phyloP scores from a whole-genome alignment of 106 monocot genomes.

The Dendrobium officinale region DNA sequence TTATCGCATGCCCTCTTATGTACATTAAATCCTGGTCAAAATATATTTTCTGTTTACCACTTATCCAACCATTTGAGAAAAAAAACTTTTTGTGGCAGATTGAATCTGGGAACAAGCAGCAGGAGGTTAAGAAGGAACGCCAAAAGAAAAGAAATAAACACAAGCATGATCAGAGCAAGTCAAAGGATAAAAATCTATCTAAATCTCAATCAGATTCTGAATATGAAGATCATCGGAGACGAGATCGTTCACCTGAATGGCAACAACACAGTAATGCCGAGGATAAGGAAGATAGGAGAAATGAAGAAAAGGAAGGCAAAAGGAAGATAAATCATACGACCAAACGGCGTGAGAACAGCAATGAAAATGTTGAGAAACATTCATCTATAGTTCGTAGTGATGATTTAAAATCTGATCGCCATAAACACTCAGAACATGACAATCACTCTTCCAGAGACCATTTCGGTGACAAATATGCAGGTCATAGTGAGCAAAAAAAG shows the following conservation, averaged over 20 bases:
- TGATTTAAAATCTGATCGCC: constrained; percentile 12
- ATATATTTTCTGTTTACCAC: not conserved
- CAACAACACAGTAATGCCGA: constrained; percentile 17
- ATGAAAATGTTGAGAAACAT: constrained; percentile 19
- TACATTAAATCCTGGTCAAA: too few species aligned
- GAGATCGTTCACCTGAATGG: constrained; percentile 3
- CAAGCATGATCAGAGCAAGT: constrained; percentile 38
- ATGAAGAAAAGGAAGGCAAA: constrained; percentile 10
- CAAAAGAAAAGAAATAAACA: constrained; percentile 49
- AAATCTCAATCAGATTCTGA: constrained; percentile 37
- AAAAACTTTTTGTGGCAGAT: constrained; percentile 28
- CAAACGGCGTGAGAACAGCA: constrained; percentile 5
- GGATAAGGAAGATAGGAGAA: constrained; percentile 18
- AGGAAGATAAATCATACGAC: constrained; percentile 8
- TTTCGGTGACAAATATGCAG: not conserved
- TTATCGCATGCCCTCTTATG: too few species aligned
- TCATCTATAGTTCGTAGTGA: not conserved
- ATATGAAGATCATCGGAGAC: constrained; percentile 22
- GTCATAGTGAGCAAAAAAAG: not conserved
- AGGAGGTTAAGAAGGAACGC: constrained; percentile 40
- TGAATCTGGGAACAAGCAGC: constrained; percentile 60
- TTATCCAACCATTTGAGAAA: not conserved
- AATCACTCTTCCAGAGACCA: not conserved
- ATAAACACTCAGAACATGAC: not conserved
- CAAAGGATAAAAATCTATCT: constrained; percentile 21